A percentile compares a stretch with the other conserved stretches of the same genome.
Evolutionary conservation across 2,329 filamentous ascomycete genomes (phyloP).

Genomic region (Balansia obtecta): DNA sequence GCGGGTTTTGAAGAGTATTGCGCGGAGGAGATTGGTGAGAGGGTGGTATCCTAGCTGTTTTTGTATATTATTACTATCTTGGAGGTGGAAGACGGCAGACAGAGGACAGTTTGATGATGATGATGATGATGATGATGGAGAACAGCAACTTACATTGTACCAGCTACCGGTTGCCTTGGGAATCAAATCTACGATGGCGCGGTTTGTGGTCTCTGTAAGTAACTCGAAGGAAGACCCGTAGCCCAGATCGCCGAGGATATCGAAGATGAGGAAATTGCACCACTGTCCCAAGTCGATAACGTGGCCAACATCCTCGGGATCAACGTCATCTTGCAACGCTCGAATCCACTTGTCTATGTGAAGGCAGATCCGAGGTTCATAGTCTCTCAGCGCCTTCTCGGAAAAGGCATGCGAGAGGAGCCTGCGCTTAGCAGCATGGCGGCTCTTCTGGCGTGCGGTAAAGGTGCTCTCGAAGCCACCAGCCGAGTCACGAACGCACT

Average conservation of each 20-base stretch:
- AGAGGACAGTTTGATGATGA: not conserved
- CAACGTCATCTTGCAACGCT: constrained; percentile 7
- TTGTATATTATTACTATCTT: too few relatives aligned
- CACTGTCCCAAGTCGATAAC: constrained; percentile 11
- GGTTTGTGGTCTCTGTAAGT: constrained; percentile 9
- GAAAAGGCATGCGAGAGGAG: constrained; percentile 2
- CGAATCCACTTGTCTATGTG: constrained; percentile 10
- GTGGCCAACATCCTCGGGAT: constrained; percentile 2
- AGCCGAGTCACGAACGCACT: constrained; percentile 8
- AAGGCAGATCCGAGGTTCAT: constrained; percentile 5
- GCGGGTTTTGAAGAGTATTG: not conserved
- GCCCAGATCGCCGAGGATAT: constrained; percentile 12
- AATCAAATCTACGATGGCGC: constrained; percentile 10
- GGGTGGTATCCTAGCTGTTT: constrained; percentile 3
- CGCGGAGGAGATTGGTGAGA: not conserved
- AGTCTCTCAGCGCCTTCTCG: not conserved
- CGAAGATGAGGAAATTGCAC: constrained; percentile 11
- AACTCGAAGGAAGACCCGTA: constrained; percentile 12
- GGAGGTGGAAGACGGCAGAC: not conserved
- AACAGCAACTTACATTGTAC: constrained; percentile 8
- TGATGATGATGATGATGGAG: not conserved
- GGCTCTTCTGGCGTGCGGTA: constrained; percentile 10
- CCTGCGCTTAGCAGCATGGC: constrained; percentile 6
- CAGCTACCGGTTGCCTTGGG: constrained; percentile 6
- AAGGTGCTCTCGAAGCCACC: constrained; percentile 5